Base-by-base conservation (phyloP, 176 grass and related monocot genomes). In the Pontederia paniculata region DNA sequence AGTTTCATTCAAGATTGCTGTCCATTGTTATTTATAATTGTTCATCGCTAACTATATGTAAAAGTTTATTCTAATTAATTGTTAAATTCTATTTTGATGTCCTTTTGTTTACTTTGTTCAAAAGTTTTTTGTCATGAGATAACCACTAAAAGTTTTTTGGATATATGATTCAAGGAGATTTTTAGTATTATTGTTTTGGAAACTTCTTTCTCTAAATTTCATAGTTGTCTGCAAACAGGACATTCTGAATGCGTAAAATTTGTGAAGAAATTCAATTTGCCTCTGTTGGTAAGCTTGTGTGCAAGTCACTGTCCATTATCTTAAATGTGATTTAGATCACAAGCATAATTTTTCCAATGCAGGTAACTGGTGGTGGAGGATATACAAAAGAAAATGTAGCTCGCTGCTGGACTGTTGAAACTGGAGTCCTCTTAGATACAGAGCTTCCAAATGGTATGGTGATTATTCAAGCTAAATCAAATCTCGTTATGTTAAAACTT, bases 311-410 rank as follows among this genome's bases (percentile, higher is more conserved):
- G 44, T 15, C 18, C 14, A 13, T 43, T 50, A 46, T 49, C 52
- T 25, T 44, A 46, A 37, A 52, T n/a, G 21, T 62, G 44, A 1
- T 61, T 62, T 22, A 43, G 17, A 12, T 51, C 43, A 61, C 48
- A 52, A 61, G 52, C 50, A 14, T 52, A 15, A 53, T 19, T 47
- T 42, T 64, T 66, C 60, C 73, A 18, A 25, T 84, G 61, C 56
- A 97, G 91, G 86, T 97, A 45, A 97, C 91, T 2, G 86, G 91
- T 48, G 91, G 91, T 47, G 91, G 91, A 68, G 91, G 91, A 62
- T 97, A 97, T 66, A 97, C 91, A 55, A 97, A 97, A 76, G 91
- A 97, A 80, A 97, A 97, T 84, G 91, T 97, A 61, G 91, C 91
- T 50, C 77, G 83, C 55, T 97, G 91, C 75, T 97, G 91, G 91